Base-by-base conservation (phyloP, 148 eudicot species). In the Nepenthes mirabilis region DNA sequence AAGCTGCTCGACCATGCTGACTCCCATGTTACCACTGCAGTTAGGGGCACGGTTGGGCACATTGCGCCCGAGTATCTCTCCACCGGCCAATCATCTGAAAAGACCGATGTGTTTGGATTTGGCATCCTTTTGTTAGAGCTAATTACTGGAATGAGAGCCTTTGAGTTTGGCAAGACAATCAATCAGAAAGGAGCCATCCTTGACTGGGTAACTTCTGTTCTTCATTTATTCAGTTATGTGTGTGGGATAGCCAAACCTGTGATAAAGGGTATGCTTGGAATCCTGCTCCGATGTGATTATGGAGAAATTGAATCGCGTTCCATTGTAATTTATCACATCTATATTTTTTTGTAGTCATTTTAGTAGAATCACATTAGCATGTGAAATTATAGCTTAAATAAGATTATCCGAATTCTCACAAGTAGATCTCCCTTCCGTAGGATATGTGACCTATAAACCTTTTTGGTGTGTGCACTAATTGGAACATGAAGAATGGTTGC, bases 51-150 rank as follows among this genome's bases (percentile, higher is more conserved):
- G 0, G 93, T 87, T 1, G 97, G 97, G 34, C 95, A 91, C 73
- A 91, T 91, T 57, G 97, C 97, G 5, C 97, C 97, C 0, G 97
- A 91, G 63, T 91, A 91, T 59, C 90, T 91, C 58, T 91, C 95
- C 55, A 91, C 97, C 0, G 97, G 97, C 49, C 95, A 91, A 36
- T 87, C 95, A 3, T 91, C 97, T 14, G 97, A 91, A 54, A 91
- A 91, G 62, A 91, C 97, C 0, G 97, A 91, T 40, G 97, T 87
- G 11, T 91, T 88, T 71, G 97, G 97, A 33, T 91, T 87, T 58
- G 97, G 97, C 9, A 85, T 85, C 69, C 91, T 91, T 47, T 64
- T 91, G 59, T 53, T 91, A 54, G 97, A 91, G 82, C 90, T 91
- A 4, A 85, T 91, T 13, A 91, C 97, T 11, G 96, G 97, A 40